Conservation (phyloP, 1,139 yeast species). For the Geotrichum carabidarum region DNA sequence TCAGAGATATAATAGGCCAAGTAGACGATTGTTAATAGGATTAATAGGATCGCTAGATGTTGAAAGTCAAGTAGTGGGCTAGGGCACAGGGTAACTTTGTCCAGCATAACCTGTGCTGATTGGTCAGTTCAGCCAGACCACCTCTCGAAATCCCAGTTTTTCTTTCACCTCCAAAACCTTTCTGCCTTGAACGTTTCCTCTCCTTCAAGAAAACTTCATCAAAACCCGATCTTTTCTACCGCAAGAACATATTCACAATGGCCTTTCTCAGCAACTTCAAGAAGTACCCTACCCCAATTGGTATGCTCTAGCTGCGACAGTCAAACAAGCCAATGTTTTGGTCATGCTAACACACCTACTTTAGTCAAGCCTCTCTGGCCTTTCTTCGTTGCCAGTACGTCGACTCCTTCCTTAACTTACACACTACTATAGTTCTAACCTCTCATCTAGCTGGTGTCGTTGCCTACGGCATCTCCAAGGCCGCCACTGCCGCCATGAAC, state of each 20-base stretch:
- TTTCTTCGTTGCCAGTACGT: conserved; percentile 55
- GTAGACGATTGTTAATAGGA: not conserved
- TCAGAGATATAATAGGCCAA: not conserved
- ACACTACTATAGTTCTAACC: conserved; percentile 4
- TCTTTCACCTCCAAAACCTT: not conserved
- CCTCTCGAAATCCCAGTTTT: conserved; percentile 1
- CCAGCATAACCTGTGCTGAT: not conserved
- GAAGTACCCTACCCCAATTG: conserved; percentile 48
- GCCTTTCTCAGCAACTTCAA: conserved; percentile 28
- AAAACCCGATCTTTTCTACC: not conserved
- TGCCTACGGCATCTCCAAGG: conserved; percentile 55
- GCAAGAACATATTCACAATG: conserved; percentile 11
- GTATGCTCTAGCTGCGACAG: conserved; percentile 21
- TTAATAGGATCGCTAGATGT: not conserved
- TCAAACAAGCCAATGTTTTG: not conserved
- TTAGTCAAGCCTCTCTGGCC: conserved; percentile 62
- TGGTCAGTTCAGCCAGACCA: not conserved
- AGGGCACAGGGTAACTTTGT: not conserved
- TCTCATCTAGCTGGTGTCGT: conserved; percentile 38
- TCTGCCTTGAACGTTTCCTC: conserved; percentile 1
- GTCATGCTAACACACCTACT: conserved; percentile 6
- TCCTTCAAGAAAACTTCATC: not conserved
- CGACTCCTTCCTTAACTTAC: no score
- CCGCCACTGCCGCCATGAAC: conserved; percentile 51
- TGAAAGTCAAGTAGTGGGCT: not conserved